Conservation (phyloP, 768 basidiomycete species). For the Rhodotorula taiwanensis region DNA sequence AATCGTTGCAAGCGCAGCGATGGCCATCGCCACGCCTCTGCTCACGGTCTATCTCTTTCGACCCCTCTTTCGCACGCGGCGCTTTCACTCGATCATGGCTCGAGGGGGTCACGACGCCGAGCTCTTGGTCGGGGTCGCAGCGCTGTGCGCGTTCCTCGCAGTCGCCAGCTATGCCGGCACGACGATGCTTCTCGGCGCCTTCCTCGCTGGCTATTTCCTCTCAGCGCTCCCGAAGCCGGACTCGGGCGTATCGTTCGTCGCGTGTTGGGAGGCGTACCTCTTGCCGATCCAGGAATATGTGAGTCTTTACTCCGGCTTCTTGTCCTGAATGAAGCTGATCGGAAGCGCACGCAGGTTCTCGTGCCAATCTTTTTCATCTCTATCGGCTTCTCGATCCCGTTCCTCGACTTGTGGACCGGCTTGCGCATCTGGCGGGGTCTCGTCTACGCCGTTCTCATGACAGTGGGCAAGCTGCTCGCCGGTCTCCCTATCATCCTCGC, state of each 20-base stretch:
- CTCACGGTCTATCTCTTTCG: constrained; percentile 42
- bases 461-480: constrained; percentile 52
- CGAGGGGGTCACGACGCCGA: neutral
- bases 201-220: constrained; percentile 55
- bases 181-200: constrained; percentile 60
- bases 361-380: constrained; percentile 62
- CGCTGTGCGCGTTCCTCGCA: constrained; percentile 23
- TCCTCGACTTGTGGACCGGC: constrained; percentile 48
- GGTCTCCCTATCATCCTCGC: constrained; percentile 48
- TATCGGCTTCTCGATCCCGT: constrained; percentile 56
- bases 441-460: constrained; percentile 57
- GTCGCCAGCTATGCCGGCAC: constrained; percentile 52
- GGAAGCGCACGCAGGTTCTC: constrained; percentile 45
- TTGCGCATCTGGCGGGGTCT: constrained; percentile 54
- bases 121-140: constrained; percentile 13
- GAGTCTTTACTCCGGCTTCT: neutral
- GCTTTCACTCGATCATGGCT: neutral
- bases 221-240: constrained; percentile 42
- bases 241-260: constrained; percentile 27
- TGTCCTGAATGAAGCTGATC: neutral
- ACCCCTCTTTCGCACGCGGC: constrained; percentile 33
- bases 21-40: constrained; percentile 49
- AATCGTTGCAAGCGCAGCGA: constrained; percentile 54
- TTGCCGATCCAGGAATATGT: constrained; percentile 45
- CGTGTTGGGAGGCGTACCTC: constrained; percentile 47